phyloP scores from a whole-genome alignment of 805 yeast genomes.

The Wickerhamomyces ciferrii region DNA sequence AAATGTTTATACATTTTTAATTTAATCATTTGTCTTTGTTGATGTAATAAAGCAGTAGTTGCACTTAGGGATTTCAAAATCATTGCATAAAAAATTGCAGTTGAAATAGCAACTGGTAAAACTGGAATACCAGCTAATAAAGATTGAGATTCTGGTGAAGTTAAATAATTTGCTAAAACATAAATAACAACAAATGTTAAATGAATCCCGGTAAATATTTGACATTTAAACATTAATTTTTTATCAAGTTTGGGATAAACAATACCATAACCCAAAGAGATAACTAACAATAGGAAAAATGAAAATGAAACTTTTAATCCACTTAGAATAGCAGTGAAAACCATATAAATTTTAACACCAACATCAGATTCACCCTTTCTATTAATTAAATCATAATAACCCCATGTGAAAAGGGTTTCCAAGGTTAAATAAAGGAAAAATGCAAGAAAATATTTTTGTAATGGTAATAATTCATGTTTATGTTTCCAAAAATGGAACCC shows the following conservation, averaged over 20 bases:
- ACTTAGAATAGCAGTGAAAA: slow-evolving; percentile 72
- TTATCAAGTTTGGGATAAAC: slow-evolving; percentile 82
- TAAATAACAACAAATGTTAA: slow-evolving; percentile 50
- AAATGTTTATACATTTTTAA: slow-evolving; percentile 79
- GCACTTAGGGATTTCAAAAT: slow-evolving; percentile 67
- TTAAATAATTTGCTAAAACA: slow-evolving; percentile 47
- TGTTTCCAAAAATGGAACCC: slow-evolving; percentile 82
- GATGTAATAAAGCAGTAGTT: slow-evolving; percentile 68
- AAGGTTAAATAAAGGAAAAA: slow-evolving; percentile 77
- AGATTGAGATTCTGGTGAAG: slow-evolving; percentile 44
- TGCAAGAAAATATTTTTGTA: slow-evolving; percentile 86
- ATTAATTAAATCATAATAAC: slow-evolving; percentile 82
- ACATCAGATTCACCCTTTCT: slow-evolving; percentile 41
- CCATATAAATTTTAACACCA: slow-evolving; percentile 69
- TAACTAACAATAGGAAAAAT: slow-evolving; percentile 78
- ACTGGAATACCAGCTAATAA: slow-evolving; percentile 51
- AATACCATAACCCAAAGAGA: slow-evolving; percentile 91
- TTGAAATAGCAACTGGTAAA: slow-evolving; percentile 66
- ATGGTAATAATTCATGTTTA: slow-evolving; percentile 80
- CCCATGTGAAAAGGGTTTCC: slow-evolving; percentile 87
- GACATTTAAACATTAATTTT: slow-evolving; percentile 66
- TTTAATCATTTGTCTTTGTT: slow-evolving; percentile 90
- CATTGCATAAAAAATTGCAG: slow-evolving; percentile 69
- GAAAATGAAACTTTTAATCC: slow-evolving; percentile 82
- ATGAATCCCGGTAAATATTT: slow-evolving; percentile 51